Evolutionary conservation across 2,329 filamentous ascomycete species (phyloP).

Genomic region (Cladosporium sp.): DNA sequence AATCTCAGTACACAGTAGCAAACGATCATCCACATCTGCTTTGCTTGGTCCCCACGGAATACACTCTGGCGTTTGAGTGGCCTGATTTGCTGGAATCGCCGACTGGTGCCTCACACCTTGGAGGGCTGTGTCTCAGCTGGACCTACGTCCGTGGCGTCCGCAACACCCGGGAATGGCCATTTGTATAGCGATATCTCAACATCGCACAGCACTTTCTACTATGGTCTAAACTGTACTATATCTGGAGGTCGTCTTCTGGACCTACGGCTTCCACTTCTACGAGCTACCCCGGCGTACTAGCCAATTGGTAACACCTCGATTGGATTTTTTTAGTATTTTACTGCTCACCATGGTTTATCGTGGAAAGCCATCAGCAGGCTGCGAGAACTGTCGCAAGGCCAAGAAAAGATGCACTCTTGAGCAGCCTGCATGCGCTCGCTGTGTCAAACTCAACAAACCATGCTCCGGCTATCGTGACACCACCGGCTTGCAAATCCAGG

Average conservation of each 20-base stretch:
- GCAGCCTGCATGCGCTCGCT: conserved; percentile 28
- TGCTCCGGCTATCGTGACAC: conserved; percentile 32
- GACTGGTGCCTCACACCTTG: neutral
- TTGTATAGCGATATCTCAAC: too few relatives aligned
- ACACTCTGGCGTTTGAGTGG: too few relatives aligned
- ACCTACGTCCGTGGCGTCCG: neutral
- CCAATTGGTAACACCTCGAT: too few relatives aligned
- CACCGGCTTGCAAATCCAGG: conserved; percentile 30
- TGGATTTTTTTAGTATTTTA: too few relatives aligned
- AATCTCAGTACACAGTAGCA: too few relatives aligned
- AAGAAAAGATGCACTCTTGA: conserved; percentile 32
- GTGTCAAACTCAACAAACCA: conserved; percentile 28
- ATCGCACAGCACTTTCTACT: too few relatives aligned
- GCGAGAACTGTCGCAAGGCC: conserved; percentile 31
- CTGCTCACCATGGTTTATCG: conserved; percentile 31
- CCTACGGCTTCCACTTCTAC: too few relatives aligned
- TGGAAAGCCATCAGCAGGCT: conserved; percentile 31
- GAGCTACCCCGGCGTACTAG: too few relatives aligned
- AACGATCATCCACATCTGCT: too few relatives aligned
- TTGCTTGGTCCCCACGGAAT: too few relatives aligned
- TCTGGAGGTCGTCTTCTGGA: too few relatives aligned
- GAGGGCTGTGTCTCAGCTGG: neutral
- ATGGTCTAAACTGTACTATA: too few relatives aligned
- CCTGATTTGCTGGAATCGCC: neutral
- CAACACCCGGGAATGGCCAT: neutral